phyloP scores from a whole-genome alignment of 2,329 filamentous ascomycete genomes.

The Colletotrichum higginsianum region DNA sequence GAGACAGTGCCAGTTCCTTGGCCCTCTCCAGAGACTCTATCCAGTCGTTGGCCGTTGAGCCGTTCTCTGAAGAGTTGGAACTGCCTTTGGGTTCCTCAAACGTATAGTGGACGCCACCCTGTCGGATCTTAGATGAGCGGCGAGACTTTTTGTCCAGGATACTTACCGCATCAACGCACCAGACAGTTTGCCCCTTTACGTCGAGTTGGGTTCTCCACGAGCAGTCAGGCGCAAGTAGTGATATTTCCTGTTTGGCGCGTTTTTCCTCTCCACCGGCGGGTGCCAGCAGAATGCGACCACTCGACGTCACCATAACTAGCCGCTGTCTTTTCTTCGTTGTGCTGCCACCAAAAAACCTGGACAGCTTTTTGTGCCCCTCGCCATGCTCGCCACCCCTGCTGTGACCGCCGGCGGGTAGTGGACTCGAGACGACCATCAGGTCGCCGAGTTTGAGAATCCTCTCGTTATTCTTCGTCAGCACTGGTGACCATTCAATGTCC shows the following conservation, averaged over 20 bases:
- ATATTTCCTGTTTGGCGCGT: conserved; percentile 92
- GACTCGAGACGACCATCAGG: conserved; percentile 84
- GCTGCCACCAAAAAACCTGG: conserved; percentile 92
- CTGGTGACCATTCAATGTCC: conserved; percentile 98
- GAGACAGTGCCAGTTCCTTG: conserved; percentile 84
- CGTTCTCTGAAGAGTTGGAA: conserved; percentile 69
- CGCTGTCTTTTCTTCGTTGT: conserved; percentile 94
- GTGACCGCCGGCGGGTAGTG: conserved; percentile 81
- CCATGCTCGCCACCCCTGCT: conserved; percentile 76
- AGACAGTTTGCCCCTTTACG: conserved; percentile 88
- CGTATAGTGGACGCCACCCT: conserved; percentile 91
- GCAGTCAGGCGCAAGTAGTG: conserved; percentile 82
- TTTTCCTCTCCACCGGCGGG: conserved; percentile 96
- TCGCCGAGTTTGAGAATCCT: conserved; percentile 96
- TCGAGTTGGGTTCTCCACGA: conserved; percentile 86
- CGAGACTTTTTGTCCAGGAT: conserved; percentile 30
- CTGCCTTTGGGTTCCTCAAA: conserved; percentile 92
- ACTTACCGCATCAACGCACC: conserved; percentile 94
- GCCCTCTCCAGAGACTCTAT: conserved; percentile 89
- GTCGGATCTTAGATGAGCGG: conserved; percentile 41
- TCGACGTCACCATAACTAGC: conserved; percentile 94
- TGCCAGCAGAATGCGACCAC: conserved; percentile 89
- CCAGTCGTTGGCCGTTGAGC: conserved; percentile 89
- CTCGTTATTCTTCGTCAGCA: conserved; percentile 91
- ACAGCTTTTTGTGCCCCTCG: conserved; percentile 88